Conservation (phyloP, 2,329 filamentous ascomycete species). For the Hawksworthiomyces lignivorus region DNA sequence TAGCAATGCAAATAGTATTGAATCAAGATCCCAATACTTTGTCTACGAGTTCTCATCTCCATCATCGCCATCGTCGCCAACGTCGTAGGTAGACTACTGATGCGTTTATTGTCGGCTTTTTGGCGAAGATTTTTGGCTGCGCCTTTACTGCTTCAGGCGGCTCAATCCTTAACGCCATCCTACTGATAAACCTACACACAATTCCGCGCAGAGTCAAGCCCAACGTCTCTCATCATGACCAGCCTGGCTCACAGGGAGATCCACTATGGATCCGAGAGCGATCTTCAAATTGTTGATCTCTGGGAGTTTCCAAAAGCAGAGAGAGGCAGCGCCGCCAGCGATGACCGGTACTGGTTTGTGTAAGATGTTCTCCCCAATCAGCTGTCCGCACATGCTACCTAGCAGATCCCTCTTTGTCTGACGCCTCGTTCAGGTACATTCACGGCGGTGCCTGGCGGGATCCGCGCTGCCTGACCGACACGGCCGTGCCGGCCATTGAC, state of each 20-base stretch:
- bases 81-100: too few relatives aligned
- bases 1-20: too few relatives aligned
- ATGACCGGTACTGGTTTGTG: slow-evolving; percentile 27
- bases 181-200: too few relatives aligned
- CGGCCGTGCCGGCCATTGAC: slow-evolving; percentile 32
- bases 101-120: too few relatives aligned
- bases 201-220: too few relatives aligned
- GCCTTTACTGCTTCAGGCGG: too few relatives aligned
- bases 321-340: slow-evolving; percentile 8
- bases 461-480: slow-evolving; percentile 38
- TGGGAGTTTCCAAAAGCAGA: slow-evolving; percentile 28
- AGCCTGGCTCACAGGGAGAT: slow-evolving; percentile 26
- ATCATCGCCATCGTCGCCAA: too few relatives aligned
- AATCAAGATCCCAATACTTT: too few relatives aligned
- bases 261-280: slow-evolving; percentile 28
- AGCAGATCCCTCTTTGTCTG: too few relatives aligned
- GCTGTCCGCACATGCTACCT: not conserved
- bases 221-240: slow-evolving; percentile 5
- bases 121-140: too few relatives aligned
- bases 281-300: slow-evolving; percentile 38
- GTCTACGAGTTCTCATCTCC: too few relatives aligned
- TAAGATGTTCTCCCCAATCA: slow-evolving; percentile 16
- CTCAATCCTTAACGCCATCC: too few relatives aligned
- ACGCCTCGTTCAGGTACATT: slow-evolving; percentile 31
- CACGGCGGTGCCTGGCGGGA: slow-evolving; percentile 60